These are phyloP conservation scores for Paecilomyces dactylethromorphus DNA, from an alignment of 2,329 filamentous ascomycete genomes.

Conservation along the genomic window DNA sequence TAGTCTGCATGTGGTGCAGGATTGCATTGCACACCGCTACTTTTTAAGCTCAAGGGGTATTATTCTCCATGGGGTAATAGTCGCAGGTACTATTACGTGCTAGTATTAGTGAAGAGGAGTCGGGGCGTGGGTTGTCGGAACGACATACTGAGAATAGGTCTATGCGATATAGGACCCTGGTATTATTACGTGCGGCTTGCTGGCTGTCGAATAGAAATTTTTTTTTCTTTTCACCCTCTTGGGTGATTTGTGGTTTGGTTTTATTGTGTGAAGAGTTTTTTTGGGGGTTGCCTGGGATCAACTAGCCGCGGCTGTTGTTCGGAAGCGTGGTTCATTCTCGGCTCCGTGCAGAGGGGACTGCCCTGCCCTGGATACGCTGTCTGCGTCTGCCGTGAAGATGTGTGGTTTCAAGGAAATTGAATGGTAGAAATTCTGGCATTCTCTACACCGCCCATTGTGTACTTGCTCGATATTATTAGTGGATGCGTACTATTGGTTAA, in stretches of 20 bases:
- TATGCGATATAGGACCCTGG: no score
- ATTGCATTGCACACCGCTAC: not conserved
- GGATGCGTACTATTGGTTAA: not conserved
- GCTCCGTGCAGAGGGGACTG: not conserved
- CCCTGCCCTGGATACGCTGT: not conserved
- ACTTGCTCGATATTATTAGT: not conserved
- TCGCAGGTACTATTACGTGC: not conserved
- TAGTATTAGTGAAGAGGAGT: not conserved
- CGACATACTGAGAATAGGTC: not conserved
- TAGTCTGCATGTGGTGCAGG: no score
- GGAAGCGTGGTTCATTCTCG: not conserved
- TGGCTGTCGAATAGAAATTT: no score
- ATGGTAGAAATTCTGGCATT: not conserved
- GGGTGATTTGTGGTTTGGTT: not conserved
- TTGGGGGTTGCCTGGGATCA: not conserved
- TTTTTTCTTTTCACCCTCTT: no score
- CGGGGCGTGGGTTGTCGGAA: no score
- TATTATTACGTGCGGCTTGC: no score
- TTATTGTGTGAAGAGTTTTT: not conserved
- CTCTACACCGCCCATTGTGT: not conserved
- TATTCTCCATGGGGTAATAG: not conserved
- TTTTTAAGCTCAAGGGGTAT: not conserved
- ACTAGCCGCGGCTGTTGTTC: not conserved
- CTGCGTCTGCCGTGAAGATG: not conserved
- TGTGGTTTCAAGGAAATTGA: not conserved